Evolutionary conservation across 345 rosid genomes (phyloP), one percentile per base, ranked within the genome.

Genomic region (Leavenworthia alabamica): DNA sequence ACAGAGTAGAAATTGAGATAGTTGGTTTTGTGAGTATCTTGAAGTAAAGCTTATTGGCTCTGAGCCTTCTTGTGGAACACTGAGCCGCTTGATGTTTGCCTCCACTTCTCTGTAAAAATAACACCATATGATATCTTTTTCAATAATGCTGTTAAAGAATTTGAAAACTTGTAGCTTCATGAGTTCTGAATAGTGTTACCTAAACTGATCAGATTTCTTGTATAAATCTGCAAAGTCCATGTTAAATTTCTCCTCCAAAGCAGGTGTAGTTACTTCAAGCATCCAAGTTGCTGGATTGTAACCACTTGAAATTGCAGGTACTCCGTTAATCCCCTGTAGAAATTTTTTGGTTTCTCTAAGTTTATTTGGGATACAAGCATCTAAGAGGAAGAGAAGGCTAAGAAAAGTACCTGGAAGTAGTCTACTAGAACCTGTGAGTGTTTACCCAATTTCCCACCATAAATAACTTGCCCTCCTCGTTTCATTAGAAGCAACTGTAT

Each of bases 211-310:
- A 50, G 96, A 88, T 5, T 67, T 75, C 44, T 12, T 66, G 71
- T 88, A 92, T 48, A 83, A 11, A n/a, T 84, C 87, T 2, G 96
- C 82, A 58, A 92, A 92, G 53, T 92, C 98, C 57, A 72, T 56
- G 11, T 82, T 78, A 27, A 77, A 62, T 32, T 58, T 77, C 76
- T 80, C 81, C 73, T 92, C 98, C 64, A 82, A 70, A 40, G 70
- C 67, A 55, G 86, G 75, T 6, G 89, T 80, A 20, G 90, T 86
- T 62, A 82, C 87, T 75, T 89, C 96, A 60, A 92, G 93, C 98
- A 92, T 89, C 98, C 98, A 92, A 17, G 98, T 92, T 53, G 98
- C 98, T 63, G 96, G 93, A 62, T 88, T 92, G 72, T 86, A 82
- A 50, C 87, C 89, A 37, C 65, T 73, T 6, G 83, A 77, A 53